Percentiles rank a stretch among this genome's conserved stretches.
Evolutionary conservation across 1,284 basidiomycete genomes (phyloP).

Genomic region (Cutaneotrichosporon mucoides): DNA sequence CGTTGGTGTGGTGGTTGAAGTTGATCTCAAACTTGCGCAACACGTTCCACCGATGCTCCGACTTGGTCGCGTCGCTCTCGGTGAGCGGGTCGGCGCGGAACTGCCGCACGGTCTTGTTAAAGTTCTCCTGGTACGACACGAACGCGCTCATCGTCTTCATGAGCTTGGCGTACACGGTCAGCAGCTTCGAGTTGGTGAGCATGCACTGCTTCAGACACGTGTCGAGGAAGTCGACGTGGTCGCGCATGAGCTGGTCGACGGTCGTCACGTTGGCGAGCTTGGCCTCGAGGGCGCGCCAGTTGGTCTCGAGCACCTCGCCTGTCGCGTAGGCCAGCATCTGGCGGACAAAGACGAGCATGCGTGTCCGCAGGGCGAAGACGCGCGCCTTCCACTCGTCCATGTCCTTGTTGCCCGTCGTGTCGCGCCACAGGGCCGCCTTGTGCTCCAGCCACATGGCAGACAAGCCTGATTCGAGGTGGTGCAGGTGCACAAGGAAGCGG

Average conservation of each 20-base stretch:
- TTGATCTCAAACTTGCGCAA: conserved; percentile 81
- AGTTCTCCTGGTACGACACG: conserved; percentile 59
- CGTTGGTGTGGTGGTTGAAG: conserved; percentile 65
- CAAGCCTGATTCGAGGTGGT: conserved; percentile 77
- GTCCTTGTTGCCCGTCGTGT: conserved; percentile 55
- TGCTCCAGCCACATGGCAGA: conserved; percentile 90
- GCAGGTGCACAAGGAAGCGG: conserved; percentile 77
- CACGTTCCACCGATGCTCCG: conserved; percentile 67
- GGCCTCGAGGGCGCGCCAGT: conserved; percentile 75
- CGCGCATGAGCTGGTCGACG: conserved; percentile 83
- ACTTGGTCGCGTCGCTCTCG: conserved; percentile 56
- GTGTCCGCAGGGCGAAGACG: conserved; percentile 73
- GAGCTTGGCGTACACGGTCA: conserved; percentile 74
- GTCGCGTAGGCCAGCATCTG: conserved; percentile 88
- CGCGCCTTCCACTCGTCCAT: conserved; percentile 77
- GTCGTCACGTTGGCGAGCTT: conserved; percentile 81
- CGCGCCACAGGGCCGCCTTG: conserved; percentile 56
- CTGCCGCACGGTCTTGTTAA: conserved; percentile 55
- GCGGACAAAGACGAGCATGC: conserved; percentile 90
- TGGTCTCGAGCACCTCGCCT: conserved; percentile 88
- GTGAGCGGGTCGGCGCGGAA: conserved; percentile 47
- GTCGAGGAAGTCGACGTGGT: conserved; percentile 92
- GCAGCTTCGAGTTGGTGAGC: conserved; percentile 83
- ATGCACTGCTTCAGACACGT: conserved; percentile 94
- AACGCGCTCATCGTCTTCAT: conserved; percentile 83